Conservation (phyloP, 306 rosid species). For the Parietaria judaica region DNA sequence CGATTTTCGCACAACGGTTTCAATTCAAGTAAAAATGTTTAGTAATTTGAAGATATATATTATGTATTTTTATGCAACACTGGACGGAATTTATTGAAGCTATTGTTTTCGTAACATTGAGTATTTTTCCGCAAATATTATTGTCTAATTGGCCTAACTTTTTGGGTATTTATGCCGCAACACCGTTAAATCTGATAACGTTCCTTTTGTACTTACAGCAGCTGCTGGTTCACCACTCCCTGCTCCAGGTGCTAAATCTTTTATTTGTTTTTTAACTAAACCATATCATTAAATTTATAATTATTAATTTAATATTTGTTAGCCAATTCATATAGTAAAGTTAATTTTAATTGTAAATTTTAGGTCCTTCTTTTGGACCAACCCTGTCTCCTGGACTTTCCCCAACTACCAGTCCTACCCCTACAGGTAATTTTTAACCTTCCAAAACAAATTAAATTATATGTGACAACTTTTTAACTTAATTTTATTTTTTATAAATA, state of each 20-base stretch:
- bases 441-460: too few species aligned
- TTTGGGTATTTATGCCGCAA: too few species aligned
- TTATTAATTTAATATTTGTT: neutral
- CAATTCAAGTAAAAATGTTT: too few species aligned
- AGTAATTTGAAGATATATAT: too few species aligned
- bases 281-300: neutral
- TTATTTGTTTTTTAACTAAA: neutral
- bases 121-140: too few species aligned
- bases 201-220: constrained; percentile 17
- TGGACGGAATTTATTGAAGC: too few species aligned
- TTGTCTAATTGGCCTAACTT: too few species aligned
- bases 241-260: constrained; percentile 52
- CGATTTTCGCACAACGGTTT: too few species aligned
- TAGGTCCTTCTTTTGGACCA: constrained; percentile 61
- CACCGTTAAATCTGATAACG: too few species aligned
- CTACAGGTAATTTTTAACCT: constrained; percentile 30
- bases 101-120: too few species aligned
- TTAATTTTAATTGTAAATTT: neutral
- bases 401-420: constrained; percentile 39
- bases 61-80: too few species aligned
- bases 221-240: constrained; percentile 55
- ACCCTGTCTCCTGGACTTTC: constrained; percentile 46
- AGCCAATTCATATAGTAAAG: neutral
- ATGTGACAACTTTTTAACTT: too few species aligned
- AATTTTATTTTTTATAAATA: constrained; percentile 19